Evolutionary conservation across 1,139 yeast genomes (phyloP), one percentile per base, ranked within the genome.

Genomic region (Candida labiduridarum): DNA sequence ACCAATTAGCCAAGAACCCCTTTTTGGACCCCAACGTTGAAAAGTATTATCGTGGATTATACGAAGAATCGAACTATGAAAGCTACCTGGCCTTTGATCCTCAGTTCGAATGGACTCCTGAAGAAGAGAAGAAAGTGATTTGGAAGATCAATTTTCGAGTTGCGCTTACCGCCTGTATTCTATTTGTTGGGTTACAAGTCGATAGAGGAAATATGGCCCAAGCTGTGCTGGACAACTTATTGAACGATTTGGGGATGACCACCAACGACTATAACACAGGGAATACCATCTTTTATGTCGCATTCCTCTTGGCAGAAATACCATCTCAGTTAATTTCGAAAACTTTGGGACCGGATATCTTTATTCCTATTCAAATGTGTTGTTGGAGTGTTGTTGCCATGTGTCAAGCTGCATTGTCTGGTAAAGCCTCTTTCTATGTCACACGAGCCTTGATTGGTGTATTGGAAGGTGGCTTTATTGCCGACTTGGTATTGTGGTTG

Each of bases 11-110:
- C 10, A 49, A 49, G 19, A 54, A 51, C 36, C 56, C 54, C 14
- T 52, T 54, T 25, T 43, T 54, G 14, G 56, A 54, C 25, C 56
- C 57, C 1, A 47, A 48, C 14, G 52, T 49, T 7, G 56, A 36
- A 16, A 49, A 48, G 36, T 53, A 49, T 34, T 52, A 52, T 49
- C 57, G 62, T 12, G 55, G 59, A 5, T 44, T 44, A 11, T 44
- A 44, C 25, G 15, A 19, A 18, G 14, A 25, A 8, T 10, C 42
- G 29, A 46, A 67, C 1, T 72, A 72, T 55, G 77, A 72, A 52
- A 66, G 76, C 54, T 61, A 66, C 39, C 56, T 56, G 25, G 67
- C 57, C 10, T 69, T 70, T 47, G 76, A 72, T 55, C 76, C 76
- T 0, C 60, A 61, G 1, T 65, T 67, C 46, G 63, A 65, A 12